Evolutionary conservation across 768 basidiomycete genomes (phyloP).

Genomic region (Suillus alpinus): DNA sequence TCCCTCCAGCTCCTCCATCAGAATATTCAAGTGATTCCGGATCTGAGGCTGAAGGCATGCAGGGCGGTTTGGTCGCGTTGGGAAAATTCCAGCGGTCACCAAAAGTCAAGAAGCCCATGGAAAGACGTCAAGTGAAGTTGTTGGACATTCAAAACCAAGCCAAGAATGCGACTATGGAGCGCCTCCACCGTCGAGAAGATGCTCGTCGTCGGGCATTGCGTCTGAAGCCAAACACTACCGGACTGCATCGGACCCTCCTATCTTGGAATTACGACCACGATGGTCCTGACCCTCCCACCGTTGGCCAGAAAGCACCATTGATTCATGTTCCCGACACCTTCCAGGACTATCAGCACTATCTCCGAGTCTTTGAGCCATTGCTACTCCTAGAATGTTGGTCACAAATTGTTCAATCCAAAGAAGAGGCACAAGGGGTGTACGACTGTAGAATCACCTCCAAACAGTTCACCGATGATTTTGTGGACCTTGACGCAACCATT

Average conservation of each 20-base stretch:
- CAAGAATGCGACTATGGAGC: conserved; percentile 45
- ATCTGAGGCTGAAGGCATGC: conserved; percentile 46
- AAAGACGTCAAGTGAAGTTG: conserved; percentile 63
- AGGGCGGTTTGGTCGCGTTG: conserved; percentile 50
- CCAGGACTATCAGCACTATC: conserved; percentile 62
- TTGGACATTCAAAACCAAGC: conserved; percentile 49
- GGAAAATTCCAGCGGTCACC: conserved; percentile 61
- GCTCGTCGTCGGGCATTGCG: conserved; percentile 61
- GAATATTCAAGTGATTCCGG: conserved; percentile 46
- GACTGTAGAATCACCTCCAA: conserved; percentile 66
- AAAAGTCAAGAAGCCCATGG: conserved; percentile 50
- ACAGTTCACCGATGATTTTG: conserved; percentile 74
- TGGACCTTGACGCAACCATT: conserved; percentile 74
- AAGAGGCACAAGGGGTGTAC: conserved; percentile 52
- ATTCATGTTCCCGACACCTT: conserved; percentile 65
- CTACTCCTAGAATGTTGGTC: conserved; percentile 90
- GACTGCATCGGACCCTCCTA: conserved; percentile 72
- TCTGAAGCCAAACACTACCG: conserved; percentile 78
- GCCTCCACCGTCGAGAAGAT: conserved; percentile 56
- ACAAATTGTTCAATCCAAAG: conserved; percentile 77
- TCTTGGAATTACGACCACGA: conserved; percentile 83
- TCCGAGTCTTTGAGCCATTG: conserved; percentile 76
- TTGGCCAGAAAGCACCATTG: conserved; percentile 30
- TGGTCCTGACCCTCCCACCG: conserved; percentile 61
- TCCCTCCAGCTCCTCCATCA: conserved; percentile 10